Evolutionary conservation across 805 yeast genomes (phyloP), one percentile per base, ranked within the genome.

Genomic region (Priceomyces fermenticarens): DNA sequence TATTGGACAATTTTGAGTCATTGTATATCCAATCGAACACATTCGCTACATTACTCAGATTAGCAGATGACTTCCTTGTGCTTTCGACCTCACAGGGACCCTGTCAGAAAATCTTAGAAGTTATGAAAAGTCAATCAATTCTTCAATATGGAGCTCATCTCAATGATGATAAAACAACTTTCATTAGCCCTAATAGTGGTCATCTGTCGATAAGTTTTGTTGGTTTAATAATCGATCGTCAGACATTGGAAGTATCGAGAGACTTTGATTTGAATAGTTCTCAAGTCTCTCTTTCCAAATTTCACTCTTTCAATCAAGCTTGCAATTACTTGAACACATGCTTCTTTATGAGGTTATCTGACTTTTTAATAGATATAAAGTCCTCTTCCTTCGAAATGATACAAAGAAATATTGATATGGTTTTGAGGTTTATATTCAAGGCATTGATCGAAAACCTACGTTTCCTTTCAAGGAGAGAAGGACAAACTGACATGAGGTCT

Each of bases 1-100:
- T 85, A 9, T 67, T 70, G 23, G 64, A 67, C 15, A 47, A 53
- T 10, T 55, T 67, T 40, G 36, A 48, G 6, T 52, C 54, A 30
- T 28, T 57, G 16, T 10, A 32, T 7, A 25, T 45, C 1, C 38
- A 50, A 4, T 51, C 59, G 2, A 42, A 50, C 2, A 60, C 73
- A 11, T 43, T 73, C 2, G 25, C 25, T 20, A 32, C 35, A 11
- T 55, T 88, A 2, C 42, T 88, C 6, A 62, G 97, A 39, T 58
- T 87, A 14, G 95, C 88, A 0, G 98, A 90, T 61, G 98, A 90
- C 57, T 90, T 90, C 52, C 55, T 90, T 20, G 67, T 88, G n/a
- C 60, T 90, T 0, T 74, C 93, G 0, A 66, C 79, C 0, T 55
- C 68, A 28, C 20, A 50, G 9, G 38, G 43, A 2, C 49, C 46